Conservation (phyloP, 192 early-diverging fungal genomes). For the Lobosporangium transversale region DNA sequence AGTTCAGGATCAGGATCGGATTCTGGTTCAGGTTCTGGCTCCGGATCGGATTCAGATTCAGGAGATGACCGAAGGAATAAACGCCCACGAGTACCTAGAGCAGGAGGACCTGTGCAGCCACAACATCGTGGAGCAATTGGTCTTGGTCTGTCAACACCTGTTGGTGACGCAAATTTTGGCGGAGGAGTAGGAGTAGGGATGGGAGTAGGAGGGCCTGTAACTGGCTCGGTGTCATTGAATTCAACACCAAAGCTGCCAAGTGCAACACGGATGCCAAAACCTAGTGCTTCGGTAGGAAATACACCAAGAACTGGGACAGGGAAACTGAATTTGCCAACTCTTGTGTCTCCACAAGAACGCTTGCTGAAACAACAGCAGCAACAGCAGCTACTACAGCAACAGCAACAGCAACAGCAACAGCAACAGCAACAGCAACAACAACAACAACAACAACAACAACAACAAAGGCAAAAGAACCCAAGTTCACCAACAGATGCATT, state of each 20-base stretch:
- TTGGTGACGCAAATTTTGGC: conserved; percentile 14
- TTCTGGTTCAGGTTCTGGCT: conserved; percentile 36
- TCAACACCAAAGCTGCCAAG: conserved; percentile 21
- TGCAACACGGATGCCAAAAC: conserved; percentile 13
- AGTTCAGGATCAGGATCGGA: conserved; percentile 39
- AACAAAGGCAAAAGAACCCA: not conserved
- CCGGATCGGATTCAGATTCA: conserved; percentile 30
- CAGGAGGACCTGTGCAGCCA: not conserved
- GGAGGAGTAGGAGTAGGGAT: not conserved
- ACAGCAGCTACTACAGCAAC: conserved; percentile 15
- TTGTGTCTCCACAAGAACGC: conserved; percentile 33
- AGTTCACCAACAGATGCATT: conserved; percentile 14
- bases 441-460: conserved; percentile 1
- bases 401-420: not conserved
- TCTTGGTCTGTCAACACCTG: conserved; percentile 34
- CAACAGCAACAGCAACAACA: not conserved
- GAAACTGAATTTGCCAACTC: conserved; percentile 20
- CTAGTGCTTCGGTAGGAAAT: conserved; percentile 7
- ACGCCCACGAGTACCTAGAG: not conserved
- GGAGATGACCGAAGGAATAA: conserved; percentile 3
- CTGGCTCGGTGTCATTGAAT: not conserved
- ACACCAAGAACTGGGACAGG: conserved; percentile 30
- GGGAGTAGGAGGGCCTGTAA: not conserved
- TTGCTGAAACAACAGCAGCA: conserved; percentile 15
- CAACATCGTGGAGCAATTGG: conserved; percentile 24